Conservation (phyloP, 2,329 filamentous ascomycete species). For the Blumeriella jaapii region DNA sequence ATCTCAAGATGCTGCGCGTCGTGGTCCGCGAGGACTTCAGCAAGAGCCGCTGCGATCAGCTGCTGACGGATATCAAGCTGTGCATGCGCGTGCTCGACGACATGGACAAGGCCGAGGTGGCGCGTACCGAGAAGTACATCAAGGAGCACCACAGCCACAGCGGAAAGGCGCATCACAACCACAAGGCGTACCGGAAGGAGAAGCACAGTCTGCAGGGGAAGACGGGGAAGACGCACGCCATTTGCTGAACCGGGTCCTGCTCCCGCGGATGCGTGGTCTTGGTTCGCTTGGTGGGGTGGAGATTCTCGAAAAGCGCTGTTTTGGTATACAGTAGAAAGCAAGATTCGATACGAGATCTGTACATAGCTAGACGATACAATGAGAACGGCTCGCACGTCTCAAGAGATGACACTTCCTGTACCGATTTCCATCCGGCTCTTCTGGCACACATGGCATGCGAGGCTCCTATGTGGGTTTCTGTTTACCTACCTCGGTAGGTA, state of each 20-base stretch:
- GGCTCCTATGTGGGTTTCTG: too few species aligned
- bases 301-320: too few species aligned
- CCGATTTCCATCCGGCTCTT: too few species aligned
- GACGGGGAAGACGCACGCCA: conserved; percentile 77
- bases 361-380: too few species aligned
- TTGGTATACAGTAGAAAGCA: too few species aligned
- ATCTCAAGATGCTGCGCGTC: conserved; percentile 82
- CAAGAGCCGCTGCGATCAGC: conserved; percentile 64
- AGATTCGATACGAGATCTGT: too few species aligned
- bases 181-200: conserved; percentile 52
- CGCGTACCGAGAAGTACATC: conserved; percentile 57
- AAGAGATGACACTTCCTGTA: too few species aligned
- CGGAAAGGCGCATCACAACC: conserved; percentile 39
- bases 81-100: conserved; percentile 59
- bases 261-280: background rate
- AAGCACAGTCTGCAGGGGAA: conserved; percentile 82
- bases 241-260: conserved; percentile 45
- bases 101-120: conserved; percentile 62
- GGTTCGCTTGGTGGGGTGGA: background rate
- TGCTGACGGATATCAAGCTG: conserved; percentile 70
- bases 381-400: too few species aligned
- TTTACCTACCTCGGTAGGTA: too few species aligned
- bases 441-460: too few species aligned
- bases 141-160: conserved; percentile 40
- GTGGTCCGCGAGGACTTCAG: conserved; percentile 91